phyloP scores from a whole-genome alignment of 2,329 filamentous ascomycete genomes.

The Acrodontium crateriforme region DNA sequence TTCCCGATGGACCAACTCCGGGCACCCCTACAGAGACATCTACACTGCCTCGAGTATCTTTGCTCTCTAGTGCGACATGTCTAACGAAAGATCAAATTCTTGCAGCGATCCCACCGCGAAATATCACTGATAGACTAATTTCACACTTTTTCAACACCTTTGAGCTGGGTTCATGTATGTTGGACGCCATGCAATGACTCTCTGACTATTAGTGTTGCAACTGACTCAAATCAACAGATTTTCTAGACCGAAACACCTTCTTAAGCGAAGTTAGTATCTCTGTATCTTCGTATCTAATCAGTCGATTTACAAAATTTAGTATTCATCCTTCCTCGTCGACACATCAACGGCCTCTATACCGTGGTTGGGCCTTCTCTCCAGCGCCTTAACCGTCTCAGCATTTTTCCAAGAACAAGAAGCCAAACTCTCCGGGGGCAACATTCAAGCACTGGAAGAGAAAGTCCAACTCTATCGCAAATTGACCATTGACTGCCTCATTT shows the following conservation, averaged over 20 bases:
- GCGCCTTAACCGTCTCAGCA: background rate
- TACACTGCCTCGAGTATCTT: background rate
- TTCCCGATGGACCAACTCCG: background rate
- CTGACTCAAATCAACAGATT: background rate
- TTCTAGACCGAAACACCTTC: background rate
- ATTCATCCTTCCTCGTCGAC: background rate
- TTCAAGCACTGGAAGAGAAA: background rate
- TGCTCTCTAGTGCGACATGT: background rate
- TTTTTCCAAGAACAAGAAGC: background rate
- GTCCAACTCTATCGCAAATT: no score
- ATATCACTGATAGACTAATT: slow-evolving; percentile 1
- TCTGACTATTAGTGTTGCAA: background rate
- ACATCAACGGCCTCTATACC: background rate
- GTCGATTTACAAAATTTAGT: background rate
- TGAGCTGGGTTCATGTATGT: background rate
- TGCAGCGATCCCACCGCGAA: background rate
- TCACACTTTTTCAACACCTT: slow-evolving; percentile 2
- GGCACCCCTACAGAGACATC: background rate
- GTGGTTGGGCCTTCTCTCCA: background rate
- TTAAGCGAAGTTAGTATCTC: background rate
- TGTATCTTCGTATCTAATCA: background rate
- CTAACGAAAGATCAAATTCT: background rate
- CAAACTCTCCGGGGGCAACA: background rate
- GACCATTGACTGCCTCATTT: background rate
- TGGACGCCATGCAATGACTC: background rate